These are phyloP conservation scores for Plectosphaerella sp. DNA, from an alignment of 2,329 filamentous ascomycete genomes.

Conservation along the genomic window DNA sequence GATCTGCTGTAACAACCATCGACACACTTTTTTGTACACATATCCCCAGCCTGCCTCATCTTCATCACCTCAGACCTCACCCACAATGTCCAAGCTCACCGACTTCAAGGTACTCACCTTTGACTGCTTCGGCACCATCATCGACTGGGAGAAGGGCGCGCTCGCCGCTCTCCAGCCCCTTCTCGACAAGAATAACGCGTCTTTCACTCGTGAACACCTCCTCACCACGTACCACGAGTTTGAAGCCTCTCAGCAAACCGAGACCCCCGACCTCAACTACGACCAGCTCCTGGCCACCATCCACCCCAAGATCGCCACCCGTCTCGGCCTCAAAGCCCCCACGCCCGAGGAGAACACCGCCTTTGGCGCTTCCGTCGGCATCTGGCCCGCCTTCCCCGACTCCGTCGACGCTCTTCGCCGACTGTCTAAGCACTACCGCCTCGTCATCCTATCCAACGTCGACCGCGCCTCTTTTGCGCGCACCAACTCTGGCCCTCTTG, in stretches of 20 bases:
- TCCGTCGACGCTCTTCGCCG: constrained; percentile 48
- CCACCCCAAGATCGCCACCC: constrained; percentile 40
- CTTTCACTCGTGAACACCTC: constrained; percentile 28
- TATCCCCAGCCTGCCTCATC: too few relatives aligned
- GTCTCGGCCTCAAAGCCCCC: constrained; percentile 31
- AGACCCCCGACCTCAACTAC: constrained; percentile 56
- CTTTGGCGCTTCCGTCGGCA: constrained; percentile 48
- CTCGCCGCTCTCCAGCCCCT: constrained; percentile 47
- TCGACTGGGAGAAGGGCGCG: constrained; percentile 73
- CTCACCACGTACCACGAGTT: constrained; percentile 35
- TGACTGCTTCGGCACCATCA: constrained; percentile 76
- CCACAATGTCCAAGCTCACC: constrained; percentile 10
- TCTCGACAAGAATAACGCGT: constrained; percentile 25
- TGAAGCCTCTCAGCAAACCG: constrained; percentile 47
- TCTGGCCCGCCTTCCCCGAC: constrained; percentile 57
- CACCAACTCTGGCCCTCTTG: constrained; percentile 39
- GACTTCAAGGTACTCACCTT: constrained; percentile 54
- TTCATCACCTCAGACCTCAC: not conserved
- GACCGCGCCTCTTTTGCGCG: constrained; percentile 45
- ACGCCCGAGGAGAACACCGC: constrained; percentile 33
- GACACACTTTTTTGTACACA: not conserved
- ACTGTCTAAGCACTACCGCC: constrained; percentile 48
- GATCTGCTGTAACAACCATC: too few relatives aligned
- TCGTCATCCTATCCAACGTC: constrained; percentile 55
- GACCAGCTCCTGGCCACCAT: constrained; percentile 48